Base-by-base conservation (phyloP, 805 yeast species). In the Dipodascus albidus region DNA sequence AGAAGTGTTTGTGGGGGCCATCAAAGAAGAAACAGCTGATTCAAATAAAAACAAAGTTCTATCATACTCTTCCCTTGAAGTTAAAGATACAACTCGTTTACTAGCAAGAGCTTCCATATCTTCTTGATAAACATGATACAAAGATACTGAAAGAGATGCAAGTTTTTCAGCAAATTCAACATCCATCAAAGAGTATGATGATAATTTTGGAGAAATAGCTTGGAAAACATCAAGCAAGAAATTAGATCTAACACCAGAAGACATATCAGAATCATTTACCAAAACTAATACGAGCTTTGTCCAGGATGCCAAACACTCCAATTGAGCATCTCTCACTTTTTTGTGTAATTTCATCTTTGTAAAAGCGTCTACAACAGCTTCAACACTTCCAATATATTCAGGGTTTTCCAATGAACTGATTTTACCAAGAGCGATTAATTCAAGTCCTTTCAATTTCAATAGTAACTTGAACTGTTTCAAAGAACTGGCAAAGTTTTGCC, bases 221-320 rank as follows among this genome's bases (percentile, higher is more conserved):
- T 87, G 95, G 57, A 89, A 81, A 1, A 87, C 79, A 59, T 85
- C 95, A 19, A 87, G 68, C 52, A 88, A 80, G 61, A 91, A 84
- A 41, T 79, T 76, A 0, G 80, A 72, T 50, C 83, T 72, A n/a
- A 69, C 66, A 6, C 68, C 61, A 0, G 74, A 62, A 3, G 71
- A 66, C 53, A 81, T 67, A n/a, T 70, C 70, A 8, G 80, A 81
- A 65, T 83, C 89, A 2, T 80, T 73, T 2, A 87, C 80, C 48
- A 87, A 68, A 2, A 88, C 80, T 57, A 88, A 87, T 22, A 87
- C 81, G 50, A 90, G 67, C 59, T 82, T 83, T 21, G 83, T 82
- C 98, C 98, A 91, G 0, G 95, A 78, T 62, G 83, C 87, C 24
- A 91, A 69, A 54, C 83, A 79, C 14, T 75, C 69, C 49, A 84